These are phyloP conservation scores for Dactylellina haptotyla DNA, from an alignment of 2,329 filamentous ascomycete genomes.

Conservation along the genomic window DNA sequence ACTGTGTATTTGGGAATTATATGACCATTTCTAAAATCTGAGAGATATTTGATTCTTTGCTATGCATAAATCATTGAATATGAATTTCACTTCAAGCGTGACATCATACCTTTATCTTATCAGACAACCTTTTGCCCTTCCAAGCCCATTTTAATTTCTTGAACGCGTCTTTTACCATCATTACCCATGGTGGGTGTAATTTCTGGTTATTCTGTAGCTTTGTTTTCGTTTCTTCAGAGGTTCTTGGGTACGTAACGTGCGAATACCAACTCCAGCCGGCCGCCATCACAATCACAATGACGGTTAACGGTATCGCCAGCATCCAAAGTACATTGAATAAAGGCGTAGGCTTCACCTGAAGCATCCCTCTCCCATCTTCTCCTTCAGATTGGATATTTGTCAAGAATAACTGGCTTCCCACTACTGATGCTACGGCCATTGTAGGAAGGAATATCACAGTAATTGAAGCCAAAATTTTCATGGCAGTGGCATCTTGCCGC, in stretches of 20 bases:
- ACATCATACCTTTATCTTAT: neutral
- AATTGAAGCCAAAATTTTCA: constrained; percentile 62
- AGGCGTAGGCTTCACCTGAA: constrained; percentile 6
- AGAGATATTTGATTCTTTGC: too few relatives aligned
- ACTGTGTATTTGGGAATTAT: too few relatives aligned
- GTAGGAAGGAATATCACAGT: constrained; percentile 62
- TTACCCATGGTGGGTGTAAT: neutral
- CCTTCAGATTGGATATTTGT: neutral
- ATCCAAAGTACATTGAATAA: constrained; percentile 25
- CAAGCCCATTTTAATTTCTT: neutral
- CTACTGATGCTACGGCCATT: constrained; percentile 60
- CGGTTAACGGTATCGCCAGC: constrained; percentile 15
- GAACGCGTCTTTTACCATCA: neutral
- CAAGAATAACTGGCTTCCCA: constrained; percentile 55
- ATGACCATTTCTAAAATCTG: too few relatives aligned
- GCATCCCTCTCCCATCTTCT: neutral
- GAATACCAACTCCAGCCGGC: constrained; percentile 31
- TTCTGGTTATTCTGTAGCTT: constrained; percentile 12
- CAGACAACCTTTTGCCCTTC: neutral
- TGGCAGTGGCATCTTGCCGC: constrained; percentile 60
- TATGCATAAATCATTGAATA: too few relatives aligned
- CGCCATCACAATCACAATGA: constrained; percentile 13
- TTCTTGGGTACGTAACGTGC: constrained; percentile 19
- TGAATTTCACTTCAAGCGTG: too few relatives aligned
- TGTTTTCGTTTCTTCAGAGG: constrained; percentile 17